Evolutionary conservation across 2,329 filamentous ascomycete genomes (phyloP).

Genomic region (Aspergillus alliaceus): DNA sequence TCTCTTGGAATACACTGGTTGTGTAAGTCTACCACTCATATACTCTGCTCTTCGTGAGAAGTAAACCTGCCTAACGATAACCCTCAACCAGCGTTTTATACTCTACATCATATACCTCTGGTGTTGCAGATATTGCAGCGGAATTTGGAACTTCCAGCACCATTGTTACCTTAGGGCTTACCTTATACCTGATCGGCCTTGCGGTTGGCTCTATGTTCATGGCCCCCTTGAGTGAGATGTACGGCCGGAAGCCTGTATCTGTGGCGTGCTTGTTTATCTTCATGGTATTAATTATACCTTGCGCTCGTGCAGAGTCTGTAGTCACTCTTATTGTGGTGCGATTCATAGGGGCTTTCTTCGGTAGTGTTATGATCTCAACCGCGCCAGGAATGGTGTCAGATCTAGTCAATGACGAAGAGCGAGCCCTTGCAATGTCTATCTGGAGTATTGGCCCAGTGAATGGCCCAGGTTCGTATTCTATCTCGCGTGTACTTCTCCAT

Average conservation of each 20-base stretch:
- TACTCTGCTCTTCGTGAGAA: not conserved
- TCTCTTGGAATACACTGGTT: conserved; percentile 59
- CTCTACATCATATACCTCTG: conserved; percentile 76
- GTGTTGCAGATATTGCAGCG: conserved; percentile 65
- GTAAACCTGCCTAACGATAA: not conserved
- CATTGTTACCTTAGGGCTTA: conserved; percentile 72
- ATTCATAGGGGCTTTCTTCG: conserved; percentile 73
- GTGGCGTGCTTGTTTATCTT: conserved; percentile 65
- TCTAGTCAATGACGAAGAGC: conserved; percentile 75
- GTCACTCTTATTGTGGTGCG: conserved; percentile 68
- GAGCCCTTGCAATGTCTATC: conserved; percentile 78
- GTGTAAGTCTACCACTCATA: conserved; percentile 40
- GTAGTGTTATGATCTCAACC: conserved; percentile 79
- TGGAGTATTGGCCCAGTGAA: conserved; percentile 86
- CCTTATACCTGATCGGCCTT: conserved; percentile 74
- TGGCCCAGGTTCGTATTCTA: conserved; percentile 52
- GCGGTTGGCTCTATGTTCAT: conserved; percentile 70
- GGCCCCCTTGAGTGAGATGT: conserved; percentile 62
- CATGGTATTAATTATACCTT: conserved; percentile 68
- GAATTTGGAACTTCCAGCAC: conserved; percentile 63
- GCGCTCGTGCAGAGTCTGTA: conserved; percentile 67
- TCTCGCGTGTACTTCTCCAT: not conserved
- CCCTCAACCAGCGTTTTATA: conserved; percentile 60
- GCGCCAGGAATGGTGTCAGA: conserved; percentile 81
- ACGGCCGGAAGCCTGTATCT: conserved; percentile 60